phyloP scores from a whole-genome alignment of 2,329 filamentous ascomycete genomes.

The Aspergillus felis region DNA sequence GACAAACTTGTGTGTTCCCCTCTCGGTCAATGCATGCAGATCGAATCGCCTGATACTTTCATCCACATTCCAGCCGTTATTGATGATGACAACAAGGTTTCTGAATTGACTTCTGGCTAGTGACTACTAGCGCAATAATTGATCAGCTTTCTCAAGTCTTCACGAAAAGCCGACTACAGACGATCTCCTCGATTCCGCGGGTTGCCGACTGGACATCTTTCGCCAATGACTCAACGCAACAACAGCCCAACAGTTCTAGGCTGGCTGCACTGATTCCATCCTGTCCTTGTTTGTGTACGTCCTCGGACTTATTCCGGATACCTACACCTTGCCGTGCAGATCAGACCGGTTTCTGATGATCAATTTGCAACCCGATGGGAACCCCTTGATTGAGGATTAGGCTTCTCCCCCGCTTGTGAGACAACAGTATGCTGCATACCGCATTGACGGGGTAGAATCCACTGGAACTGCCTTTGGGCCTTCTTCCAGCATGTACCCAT shows the following conservation, averaged over 20 bases:
- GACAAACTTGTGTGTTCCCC: neutral
- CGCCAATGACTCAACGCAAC: neutral
- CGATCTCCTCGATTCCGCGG: slow-evolving; percentile 2
- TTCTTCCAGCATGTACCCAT: neutral
- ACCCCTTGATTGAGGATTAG: neutral
- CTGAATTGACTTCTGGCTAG: neutral
- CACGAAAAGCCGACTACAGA: neutral
- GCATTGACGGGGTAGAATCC: neutral
- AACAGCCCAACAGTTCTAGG: neutral
- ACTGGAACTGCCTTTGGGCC: neutral
- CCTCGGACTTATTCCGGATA: neutral
- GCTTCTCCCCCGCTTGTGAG: neutral
- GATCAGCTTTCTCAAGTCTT: neutral
- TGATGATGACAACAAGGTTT: neutral
- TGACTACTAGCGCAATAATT: neutral
- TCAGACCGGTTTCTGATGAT: neutral
- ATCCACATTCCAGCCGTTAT: neutral
- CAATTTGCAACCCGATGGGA: neutral
- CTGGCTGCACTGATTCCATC: neutral
- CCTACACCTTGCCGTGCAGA: neutral
- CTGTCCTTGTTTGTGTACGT: neutral
- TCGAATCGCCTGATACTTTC: neutral
- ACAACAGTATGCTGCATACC: neutral
- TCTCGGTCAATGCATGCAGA: neutral
- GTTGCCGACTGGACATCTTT: slow-evolving; percentile 6